Conservation (phyloP, 352 stramenopile species). For the Peronospora tabacina region DNA sequence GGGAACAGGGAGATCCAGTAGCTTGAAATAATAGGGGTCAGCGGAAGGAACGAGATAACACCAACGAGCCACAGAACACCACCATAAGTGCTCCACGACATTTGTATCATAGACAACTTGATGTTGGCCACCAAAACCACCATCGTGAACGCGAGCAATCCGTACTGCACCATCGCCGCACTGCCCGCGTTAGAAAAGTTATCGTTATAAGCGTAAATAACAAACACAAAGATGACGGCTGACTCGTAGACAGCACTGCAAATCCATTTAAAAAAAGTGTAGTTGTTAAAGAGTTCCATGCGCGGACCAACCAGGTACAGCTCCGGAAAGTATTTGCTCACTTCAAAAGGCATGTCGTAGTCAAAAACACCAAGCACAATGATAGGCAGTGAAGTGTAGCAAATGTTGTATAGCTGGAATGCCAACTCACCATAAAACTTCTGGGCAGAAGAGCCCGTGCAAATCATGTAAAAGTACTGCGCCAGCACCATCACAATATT, state of each 20-base stretch:
- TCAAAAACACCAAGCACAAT: constrained; percentile 68
- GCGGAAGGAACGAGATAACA: constrained; percentile 56
- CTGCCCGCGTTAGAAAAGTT: constrained; percentile 72
- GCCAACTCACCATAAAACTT: constrained; percentile 76
- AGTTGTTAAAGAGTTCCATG: constrained; percentile 79
- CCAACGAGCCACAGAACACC: constrained; percentile 49
- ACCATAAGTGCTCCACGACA: constrained; percentile 61
- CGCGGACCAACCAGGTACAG: constrained; percentile 68
- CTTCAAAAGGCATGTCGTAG: constrained; percentile 69
- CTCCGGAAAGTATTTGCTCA: constrained; percentile 56
- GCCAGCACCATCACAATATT: constrained; percentile 89
- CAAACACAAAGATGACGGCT: constrained; percentile 60
- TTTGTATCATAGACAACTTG: constrained; percentile 83
- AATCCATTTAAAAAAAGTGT: constrained; percentile 84
- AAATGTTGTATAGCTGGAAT: constrained; percentile 91
- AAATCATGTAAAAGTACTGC: constrained; percentile 91
- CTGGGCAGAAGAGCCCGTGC: constrained; percentile 85
- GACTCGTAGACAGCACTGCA: constrained; percentile 66
- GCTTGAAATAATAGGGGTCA: constrained; percentile 54
- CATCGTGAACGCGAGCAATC: constrained; percentile 89
- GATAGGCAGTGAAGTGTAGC: constrained; percentile 90
- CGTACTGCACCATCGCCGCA: constrained; percentile 87
- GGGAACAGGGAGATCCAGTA: constrained; percentile 56
- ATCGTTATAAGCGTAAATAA: constrained; percentile 66
- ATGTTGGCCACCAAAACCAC: constrained; percentile 91